phyloP scores from a whole-genome alignment of 1,139 yeast genomes.

The Nakaseomyces sp. region DNA sequence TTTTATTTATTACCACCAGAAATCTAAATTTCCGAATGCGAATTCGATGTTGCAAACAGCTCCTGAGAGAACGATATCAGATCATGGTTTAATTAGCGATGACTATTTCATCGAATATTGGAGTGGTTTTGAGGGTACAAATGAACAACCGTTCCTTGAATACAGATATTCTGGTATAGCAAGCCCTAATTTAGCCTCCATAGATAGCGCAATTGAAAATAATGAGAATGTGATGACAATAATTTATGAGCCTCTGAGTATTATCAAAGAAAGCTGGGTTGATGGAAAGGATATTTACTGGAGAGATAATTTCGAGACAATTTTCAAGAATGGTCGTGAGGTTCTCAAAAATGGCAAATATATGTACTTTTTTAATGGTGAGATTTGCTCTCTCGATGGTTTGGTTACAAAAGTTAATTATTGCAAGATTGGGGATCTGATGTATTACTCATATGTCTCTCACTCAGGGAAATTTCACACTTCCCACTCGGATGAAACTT shows the following conservation, averaged over 20 bases:
- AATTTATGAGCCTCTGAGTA: neutral
- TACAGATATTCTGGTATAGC: neutral
- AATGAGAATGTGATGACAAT: neutral
- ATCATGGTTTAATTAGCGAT: neutral
- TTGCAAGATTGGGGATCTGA: neutral
- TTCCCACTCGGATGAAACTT: neutral
- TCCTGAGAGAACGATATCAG: neutral
- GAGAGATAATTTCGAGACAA: neutral
- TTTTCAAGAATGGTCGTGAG: neutral
- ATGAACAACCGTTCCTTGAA: neutral
- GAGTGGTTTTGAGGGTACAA: neutral
- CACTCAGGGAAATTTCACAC: neutral
- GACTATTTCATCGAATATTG: neutral
- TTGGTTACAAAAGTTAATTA: neutral
- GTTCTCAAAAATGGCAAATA: neutral
- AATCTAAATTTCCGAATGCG: neutral
- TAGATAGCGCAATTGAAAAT: neutral
- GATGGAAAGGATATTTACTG: neutral
- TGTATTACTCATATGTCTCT: neutral
- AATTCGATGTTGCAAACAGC: neutral
- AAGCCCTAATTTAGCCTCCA: neutral
- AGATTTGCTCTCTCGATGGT: neutral
- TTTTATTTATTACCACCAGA: neutral
- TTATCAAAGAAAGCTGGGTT: neutral
- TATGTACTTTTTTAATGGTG: neutral